Base-by-base conservation (phyloP, 1,139 yeast genomes). In the Geotrichum europaeum region DNA sequence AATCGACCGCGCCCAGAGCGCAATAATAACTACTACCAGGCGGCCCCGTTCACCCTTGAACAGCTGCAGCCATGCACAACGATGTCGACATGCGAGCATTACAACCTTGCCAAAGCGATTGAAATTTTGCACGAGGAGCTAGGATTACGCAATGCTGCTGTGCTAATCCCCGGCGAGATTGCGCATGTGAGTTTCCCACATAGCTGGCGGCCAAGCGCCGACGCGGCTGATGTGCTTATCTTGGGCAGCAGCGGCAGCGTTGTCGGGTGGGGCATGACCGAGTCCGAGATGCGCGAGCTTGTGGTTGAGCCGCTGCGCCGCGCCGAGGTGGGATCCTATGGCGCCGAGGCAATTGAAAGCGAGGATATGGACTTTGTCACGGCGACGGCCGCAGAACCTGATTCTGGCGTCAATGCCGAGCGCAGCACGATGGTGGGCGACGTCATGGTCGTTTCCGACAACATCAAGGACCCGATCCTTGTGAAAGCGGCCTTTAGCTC, bases 291-390 rank as follows among this genome's bases (percentile, higher is more conserved):
- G 0, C 71, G 73, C 12, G 78, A 80, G 22, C 73, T 78, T 12
- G 60, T 73, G 20, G 68, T 84, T 1, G 83, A 84, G 1, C 67
- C 81, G 57, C 73, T 87, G 24, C 70, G 71, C 43, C 65, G 65
- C 0, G 82, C 85, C 4, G 85, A 85, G 63, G 67, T 78, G 1
- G 75, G 83, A 4, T 76, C 81, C 4, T 85, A 85, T 67, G 76
- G 76, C 5, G 72, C 69, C 1, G 76, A 76, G 4, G 72, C 69
- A 1, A 76, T 78, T 15, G 97, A 91, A 67, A 83, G 90, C 51
- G 97, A 91, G 69, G 97, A 91, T 68, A 82, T 91, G 83, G 97
- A 91, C 71, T 91, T 78, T 74, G 76, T 89, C n/a, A 94, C 87
- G 62, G 70, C 82, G n/a, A 69, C 62, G 18, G 36, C 55, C 36